Evolutionary conservation across 2,329 filamentous ascomycete genomes (phyloP), one percentile per base, ranked within the genome.

Genomic region (Hypoxylon sp.): DNA sequence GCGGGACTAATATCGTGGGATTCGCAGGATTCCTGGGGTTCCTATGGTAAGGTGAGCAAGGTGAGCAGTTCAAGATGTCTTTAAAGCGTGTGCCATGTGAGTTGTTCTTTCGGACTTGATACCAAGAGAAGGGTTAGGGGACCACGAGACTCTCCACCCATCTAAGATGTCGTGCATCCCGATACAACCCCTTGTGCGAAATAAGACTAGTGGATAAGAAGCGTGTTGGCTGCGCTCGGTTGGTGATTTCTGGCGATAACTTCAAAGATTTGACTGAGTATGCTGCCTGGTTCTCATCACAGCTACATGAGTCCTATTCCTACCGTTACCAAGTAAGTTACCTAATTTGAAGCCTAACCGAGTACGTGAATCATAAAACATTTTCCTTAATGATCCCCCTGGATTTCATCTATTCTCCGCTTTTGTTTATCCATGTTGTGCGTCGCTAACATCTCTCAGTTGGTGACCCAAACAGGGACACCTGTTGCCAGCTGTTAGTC

Each of bases 11-110:
- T 34, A 17, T 30, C 25, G 25, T 34, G 34, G 41, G 19, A 48
- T 48, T 49, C 36, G 30, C n/a, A 43, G n/a, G 38, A 43, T 43
- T 25, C 28, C 28, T 38, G 28, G 55, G 38, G 43, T 56, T 56
- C 36, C 25, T 10, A 41, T 49, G 25, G 19, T 19, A 58, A 58
- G 55, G 55, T 58, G 41, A 58, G 43, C 55, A 49, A 48, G 38
- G 41, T 57, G 50, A 53, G n/a, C 13, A 46, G 17, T 23, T 23
- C 7, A 50, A n/a, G 13, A 34, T n/a, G 28, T 2, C 11, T 43
- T 21, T 30, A 43, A 41, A 43, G 53, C 45, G 43, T 19, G 25
- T 3, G 6, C n/a, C 17, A n/a, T 21, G 52, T 43, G 11, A 28
- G 21, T 45, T 14, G 58, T 19, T 13, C 4, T 21, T 21, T 49